phyloP scores from a whole-genome alignment of 306 rosid genomes.

The Gynostemma pentaphyllum region DNA sequence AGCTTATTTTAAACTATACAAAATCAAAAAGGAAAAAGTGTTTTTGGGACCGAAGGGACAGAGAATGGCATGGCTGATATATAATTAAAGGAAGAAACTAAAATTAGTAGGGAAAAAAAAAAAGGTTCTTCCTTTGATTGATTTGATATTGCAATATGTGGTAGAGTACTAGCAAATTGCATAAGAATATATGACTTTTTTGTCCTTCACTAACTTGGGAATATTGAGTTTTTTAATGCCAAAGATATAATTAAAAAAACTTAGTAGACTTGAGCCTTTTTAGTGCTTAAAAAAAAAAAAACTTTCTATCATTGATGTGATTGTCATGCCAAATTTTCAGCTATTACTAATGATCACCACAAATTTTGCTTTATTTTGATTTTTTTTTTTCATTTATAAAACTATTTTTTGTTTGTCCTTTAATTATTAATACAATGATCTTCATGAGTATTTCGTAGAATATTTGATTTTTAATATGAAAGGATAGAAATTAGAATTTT shows the following conservation, averaged over 20 bases:
- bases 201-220: background rate
- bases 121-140: slow-evolving; percentile 7
- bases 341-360: background rate
- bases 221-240: slow-evolving; percentile 3
- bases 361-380: background rate
- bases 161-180: background rate
- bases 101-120: background rate
- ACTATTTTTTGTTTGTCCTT: too few relatives aligned
- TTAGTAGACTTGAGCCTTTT: background rate
- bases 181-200: slow-evolving; percentile 9
- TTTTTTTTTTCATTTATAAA: background rate
- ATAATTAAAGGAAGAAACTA: background rate
- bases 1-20: background rate
- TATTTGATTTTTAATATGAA: too few relatives aligned
- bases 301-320: background rate
- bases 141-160: slow-evolving; percentile 3
- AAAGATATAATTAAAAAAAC: background rate
- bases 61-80: background rate
- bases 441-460: too few relatives aligned
- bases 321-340: background rate
- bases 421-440: too few relatives aligned
- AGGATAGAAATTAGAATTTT: too few relatives aligned
- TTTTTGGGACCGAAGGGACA: background rate
- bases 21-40: background rate
- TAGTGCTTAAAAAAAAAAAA: background rate